Evolutionary conservation across 1,284 basidiomycete genomes (phyloP).

Genomic region (Tilletiopsis washingtonensis): DNA sequence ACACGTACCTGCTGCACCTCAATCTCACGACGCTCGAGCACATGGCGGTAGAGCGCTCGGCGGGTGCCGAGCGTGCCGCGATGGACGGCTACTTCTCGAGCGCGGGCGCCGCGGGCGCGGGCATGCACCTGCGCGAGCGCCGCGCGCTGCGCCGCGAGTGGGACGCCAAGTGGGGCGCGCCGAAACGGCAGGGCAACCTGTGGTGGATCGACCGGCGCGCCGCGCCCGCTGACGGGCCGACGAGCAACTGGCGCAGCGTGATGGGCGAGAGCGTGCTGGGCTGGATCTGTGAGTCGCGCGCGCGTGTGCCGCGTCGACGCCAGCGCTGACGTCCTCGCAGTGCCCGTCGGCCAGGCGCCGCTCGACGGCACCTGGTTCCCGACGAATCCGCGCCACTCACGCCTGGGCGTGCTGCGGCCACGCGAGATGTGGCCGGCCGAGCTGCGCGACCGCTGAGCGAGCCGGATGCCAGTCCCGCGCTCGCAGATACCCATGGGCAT

Average conservation of each 20-base stretch:
- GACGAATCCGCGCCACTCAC: neutral
- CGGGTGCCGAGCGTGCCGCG: constrained; percentile 57
- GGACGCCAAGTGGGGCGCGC: constrained; percentile 68
- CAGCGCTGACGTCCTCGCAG: neutral
- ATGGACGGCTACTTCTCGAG: constrained; percentile 48
- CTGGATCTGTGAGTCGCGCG: constrained; percentile 55
- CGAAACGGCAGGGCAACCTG: constrained; percentile 66
- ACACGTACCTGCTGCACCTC: constrained; percentile 57
- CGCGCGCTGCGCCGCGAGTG: constrained; percentile 50
- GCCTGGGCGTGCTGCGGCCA: neutral
- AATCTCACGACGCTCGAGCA: constrained; percentile 75
- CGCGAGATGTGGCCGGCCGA: neutral
- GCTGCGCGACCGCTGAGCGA: no score
- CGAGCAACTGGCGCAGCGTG: constrained; percentile 42
- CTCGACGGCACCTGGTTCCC: neutral
- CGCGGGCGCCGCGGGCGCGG: constrained; percentile 7
- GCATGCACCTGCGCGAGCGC: constrained; percentile 12
- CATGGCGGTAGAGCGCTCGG: constrained; percentile 55
- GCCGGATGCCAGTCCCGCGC: no score
- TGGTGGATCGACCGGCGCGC: constrained; percentile 64
- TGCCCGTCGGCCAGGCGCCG: neutral
- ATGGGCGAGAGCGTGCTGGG: constrained; percentile 62
- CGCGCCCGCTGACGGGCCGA: neutral
- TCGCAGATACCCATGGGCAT: no score
- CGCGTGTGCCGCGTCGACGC: neutral